Conservation (phyloP, 1,284 basidiomycete species). For the Rhizopogon parksii region DNA sequence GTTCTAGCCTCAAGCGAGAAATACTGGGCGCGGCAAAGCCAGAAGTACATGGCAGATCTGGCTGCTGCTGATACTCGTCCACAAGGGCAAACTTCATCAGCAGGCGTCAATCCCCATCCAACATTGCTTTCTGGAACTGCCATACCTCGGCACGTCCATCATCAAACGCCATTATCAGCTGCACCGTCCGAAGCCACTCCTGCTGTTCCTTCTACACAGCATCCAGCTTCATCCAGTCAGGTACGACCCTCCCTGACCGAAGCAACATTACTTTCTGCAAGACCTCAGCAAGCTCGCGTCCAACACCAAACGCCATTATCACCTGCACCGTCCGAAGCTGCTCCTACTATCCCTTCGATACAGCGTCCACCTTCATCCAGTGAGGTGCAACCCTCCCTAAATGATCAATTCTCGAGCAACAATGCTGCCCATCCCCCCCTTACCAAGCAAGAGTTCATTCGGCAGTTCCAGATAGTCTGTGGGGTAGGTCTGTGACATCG, state of each 20-base stretch:
- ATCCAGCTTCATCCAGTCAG: not conserved
- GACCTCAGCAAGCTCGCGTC: not conserved
- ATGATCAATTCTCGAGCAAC: not conserved
- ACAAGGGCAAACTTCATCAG: not conserved
- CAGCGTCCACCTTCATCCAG: not conserved
- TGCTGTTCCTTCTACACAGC: not conserved
- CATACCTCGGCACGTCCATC: not conserved
- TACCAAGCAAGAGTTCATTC: constrained; percentile 16
- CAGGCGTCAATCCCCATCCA: not conserved
- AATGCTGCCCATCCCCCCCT: not conserved
- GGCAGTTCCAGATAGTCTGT: constrained; percentile 18
- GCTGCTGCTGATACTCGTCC: not conserved
- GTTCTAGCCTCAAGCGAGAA: not conserved
- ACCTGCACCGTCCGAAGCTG: not conserved
- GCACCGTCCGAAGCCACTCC: not conserved
- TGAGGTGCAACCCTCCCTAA: too few species aligned
- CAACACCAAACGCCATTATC: not conserved
- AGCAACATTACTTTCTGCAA: not conserved
- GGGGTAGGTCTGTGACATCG: constrained; percentile 13
- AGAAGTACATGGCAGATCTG: not conserved
- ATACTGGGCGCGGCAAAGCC: not conserved
- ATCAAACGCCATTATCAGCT: not conserved
- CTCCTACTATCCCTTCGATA: not conserved
- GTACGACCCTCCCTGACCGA: too few species aligned
- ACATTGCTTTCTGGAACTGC: not conserved